Conservation (phyloP, 2,329 filamentous ascomycete species). For the Trichoderma sp. region DNA sequence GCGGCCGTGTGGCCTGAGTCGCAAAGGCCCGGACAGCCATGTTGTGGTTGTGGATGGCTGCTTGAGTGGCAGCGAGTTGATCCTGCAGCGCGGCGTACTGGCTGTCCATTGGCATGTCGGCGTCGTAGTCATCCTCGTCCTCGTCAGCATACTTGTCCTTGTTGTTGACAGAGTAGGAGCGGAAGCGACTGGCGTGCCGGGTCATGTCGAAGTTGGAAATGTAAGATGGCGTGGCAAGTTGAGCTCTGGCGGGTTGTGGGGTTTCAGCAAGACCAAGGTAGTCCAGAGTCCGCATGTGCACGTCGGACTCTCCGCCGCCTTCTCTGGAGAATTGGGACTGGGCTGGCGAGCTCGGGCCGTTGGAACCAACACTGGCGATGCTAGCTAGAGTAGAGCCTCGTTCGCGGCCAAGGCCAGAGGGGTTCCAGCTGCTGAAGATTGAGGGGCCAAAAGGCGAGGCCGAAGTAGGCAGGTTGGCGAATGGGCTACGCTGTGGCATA, state of each 20-base stretch:
- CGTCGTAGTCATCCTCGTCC: constrained; percentile 70
- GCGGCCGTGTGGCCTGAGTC: constrained; percentile 79
- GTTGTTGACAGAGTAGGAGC: constrained; percentile 97
- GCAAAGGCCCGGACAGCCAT: constrained; percentile 90
- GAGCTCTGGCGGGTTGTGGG: constrained; percentile 76
- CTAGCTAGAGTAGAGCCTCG: constrained; percentile 81
- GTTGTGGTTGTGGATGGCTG: constrained; percentile 85
- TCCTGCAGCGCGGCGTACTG: constrained; percentile 63
- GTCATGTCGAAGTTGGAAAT: constrained; percentile 75
- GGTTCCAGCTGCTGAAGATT: constrained; percentile 87
- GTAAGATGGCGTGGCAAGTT: constrained; percentile 73
- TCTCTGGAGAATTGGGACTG: constrained; percentile 86
- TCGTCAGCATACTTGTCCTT: constrained; percentile 95
- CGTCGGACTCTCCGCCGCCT: constrained; percentile 81
- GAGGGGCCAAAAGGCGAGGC: constrained; percentile 80
- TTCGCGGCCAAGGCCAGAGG: constrained; percentile 66
- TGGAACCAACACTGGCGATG: constrained; percentile 84
- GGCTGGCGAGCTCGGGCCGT: constrained; percentile 83
- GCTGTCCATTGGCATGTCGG: constrained; percentile 53
- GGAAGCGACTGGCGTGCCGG: constrained; percentile 81
- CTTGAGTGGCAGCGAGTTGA: constrained; percentile 64
- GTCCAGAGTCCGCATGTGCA: constrained; percentile 86
- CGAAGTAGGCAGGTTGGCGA: constrained; percentile 56
- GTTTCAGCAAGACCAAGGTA: constrained; percentile 95
- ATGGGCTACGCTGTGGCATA: constrained; percentile 84